Base-by-base conservation (phyloP, 768 basidiomycete species). In the Leccinellum rugosiceps region DNA sequence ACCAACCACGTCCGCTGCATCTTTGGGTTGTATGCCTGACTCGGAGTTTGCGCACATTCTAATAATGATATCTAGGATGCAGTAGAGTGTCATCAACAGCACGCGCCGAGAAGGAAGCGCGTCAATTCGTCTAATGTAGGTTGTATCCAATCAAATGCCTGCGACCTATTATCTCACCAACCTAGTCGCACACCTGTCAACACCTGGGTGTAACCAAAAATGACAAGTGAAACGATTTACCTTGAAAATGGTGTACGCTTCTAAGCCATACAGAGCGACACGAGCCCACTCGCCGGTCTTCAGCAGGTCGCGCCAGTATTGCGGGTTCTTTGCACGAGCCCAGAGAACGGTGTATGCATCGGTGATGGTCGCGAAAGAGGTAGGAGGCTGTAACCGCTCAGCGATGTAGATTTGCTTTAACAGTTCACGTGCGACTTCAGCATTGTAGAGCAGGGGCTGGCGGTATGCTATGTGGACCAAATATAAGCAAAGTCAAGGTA, bases 181-280 rank as follows among this genome's bases (percentile, higher is more conserved):
- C 83, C 86, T 92, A 55, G 45, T 53, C 17, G 14, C 17, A 17
- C 41, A 34, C 10, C 28, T 32, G 47, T 61, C 25, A 59, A 17
- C 30, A 61, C 26, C 11, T 38, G n/a, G 47, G 13, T 13, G 43
- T 17, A 44, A 26, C 34, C 45, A 44, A 15, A 38, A 38, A 25
- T 23, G 47, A 43, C 17, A n/a, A 13, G 26, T 14, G 15, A 32
- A 17, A n/a, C 11, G 6, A 25, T 83, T 32, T 59, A 88, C 90
- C 79, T 90, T 90, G 80, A 90, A 96, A 65, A 96, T 88, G 15
- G 88, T 87, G 69, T 94, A 96, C 31, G 91, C 93, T 75, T 96
- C 92, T 23, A 92, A 67, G 9, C 83, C 91, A 68, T 93, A 92
- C 17, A 92, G 71, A 10, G 84, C 84, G 25, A 92, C 77, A 63